phyloP scores from a whole-genome alignment of 257 asterid species.

The Apocynum venetum region DNA sequence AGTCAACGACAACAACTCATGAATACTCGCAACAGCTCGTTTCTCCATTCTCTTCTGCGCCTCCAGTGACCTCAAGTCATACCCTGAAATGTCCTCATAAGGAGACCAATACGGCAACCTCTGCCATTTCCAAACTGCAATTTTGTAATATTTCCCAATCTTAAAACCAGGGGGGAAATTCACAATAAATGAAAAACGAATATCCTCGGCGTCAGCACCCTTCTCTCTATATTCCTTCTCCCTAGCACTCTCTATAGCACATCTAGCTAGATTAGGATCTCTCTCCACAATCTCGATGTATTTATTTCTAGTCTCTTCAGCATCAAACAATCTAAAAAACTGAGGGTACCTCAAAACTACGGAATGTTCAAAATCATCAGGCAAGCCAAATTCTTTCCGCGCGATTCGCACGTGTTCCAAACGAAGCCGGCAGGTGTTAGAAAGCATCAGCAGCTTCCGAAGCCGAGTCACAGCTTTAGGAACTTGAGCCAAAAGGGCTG shows the following conservation, averaged over 20 bases:
- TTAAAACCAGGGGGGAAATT: conserved; percentile 89
- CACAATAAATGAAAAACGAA: conserved; percentile 64
- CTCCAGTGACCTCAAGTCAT: conserved; percentile 79
- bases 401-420: conserved; percentile 82
- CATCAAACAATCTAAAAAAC: conserved; percentile 69
- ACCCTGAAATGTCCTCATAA: conserved; percentile 65
- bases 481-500: conserved; percentile 59
- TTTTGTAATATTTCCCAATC: conserved; percentile 77
- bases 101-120: conserved; percentile 96
- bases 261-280: conserved; percentile 46
- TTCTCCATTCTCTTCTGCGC: conserved; percentile 94
- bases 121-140: conserved; percentile 95
- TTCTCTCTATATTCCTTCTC: conserved; percentile 66
- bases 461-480: conserved; percentile 58
- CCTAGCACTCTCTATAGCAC: conserved; percentile 65
- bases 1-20: conserved; percentile 57
- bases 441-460: conserved; percentile 58
- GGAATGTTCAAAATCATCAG: conserved; percentile 79
- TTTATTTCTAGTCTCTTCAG: conserved; percentile 78
- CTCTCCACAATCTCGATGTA: conserved; percentile 65
- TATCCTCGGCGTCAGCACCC: conserved; percentile 75
- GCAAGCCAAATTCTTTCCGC: conserved; percentile 69
- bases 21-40: conserved; percentile 78
- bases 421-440: conserved; percentile 69
- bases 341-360: conserved; percentile 61